A percentile compares a stretch with the other conserved stretches of the same genome.
These are phyloP conservation scores for Sphaerulina vaccinii DNA, from an alignment of 2,329 filamentous ascomycete genomes.

Conservation along the genomic window DNA sequence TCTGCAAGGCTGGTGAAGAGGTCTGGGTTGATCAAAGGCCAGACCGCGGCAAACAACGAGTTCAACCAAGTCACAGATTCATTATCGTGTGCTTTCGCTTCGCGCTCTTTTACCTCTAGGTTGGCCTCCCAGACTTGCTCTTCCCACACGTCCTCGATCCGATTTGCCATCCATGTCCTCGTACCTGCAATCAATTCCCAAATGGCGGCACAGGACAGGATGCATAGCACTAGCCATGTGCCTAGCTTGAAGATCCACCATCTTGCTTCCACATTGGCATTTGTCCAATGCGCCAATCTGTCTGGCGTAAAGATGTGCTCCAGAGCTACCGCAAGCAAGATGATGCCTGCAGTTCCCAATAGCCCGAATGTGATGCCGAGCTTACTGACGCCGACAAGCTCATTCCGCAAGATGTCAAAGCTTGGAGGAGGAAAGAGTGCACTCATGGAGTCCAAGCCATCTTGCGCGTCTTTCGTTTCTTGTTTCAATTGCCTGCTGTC, in stretches of 20 bases:
- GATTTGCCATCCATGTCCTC: slow-evolving; percentile 61
- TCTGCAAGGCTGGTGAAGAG: slow-evolving; percentile 68
- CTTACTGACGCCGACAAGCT: slow-evolving; percentile 49
- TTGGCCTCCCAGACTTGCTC: slow-evolving; percentile 69
- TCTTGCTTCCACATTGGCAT: slow-evolving; percentile 7
- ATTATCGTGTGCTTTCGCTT: slow-evolving; percentile 51
- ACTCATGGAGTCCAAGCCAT: slow-evolving; percentile 48
- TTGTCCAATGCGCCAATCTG: slow-evolving; percentile 13
- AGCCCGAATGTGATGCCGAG: slow-evolving; percentile 44
- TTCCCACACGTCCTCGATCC: slow-evolving; percentile 62
- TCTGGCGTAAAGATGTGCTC: slow-evolving; percentile 24
- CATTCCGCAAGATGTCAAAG: slow-evolving; percentile 46
- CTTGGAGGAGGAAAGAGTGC: slow-evolving; percentile 56
- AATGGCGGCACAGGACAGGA: slow-evolving; percentile 19
- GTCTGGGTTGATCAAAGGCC: slow-evolving; percentile 74
- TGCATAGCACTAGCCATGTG: slow-evolving; percentile 25
- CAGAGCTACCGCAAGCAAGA: slow-evolving; percentile 33
- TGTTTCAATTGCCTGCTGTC: slow-evolving; percentile 43
- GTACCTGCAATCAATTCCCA: slow-evolving; percentile 29
- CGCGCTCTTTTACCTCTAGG: slow-evolving; percentile 52
- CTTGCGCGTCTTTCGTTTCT: slow-evolving; percentile 45
- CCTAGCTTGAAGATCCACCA: slow-evolving; percentile 18
- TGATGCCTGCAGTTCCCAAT: slow-evolving; percentile 33
- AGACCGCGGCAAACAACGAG: slow-evolving; percentile 64
- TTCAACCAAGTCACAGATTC: slow-evolving; percentile 73